Percentiles rank a stretch among this genome's conserved stretches.
phyloP scores from a whole-genome alignment of 2,329 filamentous ascomycete genomes.

The Xylariaceae sp. region DNA sequence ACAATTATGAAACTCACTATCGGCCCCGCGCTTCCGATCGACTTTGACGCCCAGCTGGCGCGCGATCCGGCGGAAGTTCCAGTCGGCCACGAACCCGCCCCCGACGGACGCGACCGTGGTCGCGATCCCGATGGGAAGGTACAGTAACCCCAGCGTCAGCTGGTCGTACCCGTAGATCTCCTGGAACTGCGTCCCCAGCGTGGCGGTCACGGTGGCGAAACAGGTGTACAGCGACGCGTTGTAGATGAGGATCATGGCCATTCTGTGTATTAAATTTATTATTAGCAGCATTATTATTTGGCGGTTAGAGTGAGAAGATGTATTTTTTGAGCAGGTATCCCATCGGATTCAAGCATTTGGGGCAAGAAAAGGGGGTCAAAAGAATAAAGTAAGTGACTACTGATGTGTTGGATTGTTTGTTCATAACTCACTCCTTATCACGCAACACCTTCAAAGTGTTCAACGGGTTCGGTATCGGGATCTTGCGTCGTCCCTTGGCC shows the following conservation, averaged over 20 bases:
- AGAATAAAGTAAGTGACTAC: background rate
- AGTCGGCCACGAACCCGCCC: conserved; percentile 56
- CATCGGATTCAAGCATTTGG: background rate
- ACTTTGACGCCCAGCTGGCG: conserved; percentile 55
- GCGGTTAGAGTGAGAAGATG: background rate
- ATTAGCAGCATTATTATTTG: conserved; percentile 2
- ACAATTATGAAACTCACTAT: conserved; percentile 28
- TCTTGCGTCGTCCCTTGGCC: conserved; percentile 34
- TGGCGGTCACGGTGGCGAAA: conserved; percentile 50
- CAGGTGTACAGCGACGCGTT: conserved; percentile 51
- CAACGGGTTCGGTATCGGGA: conserved; percentile 53
- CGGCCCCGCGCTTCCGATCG: conserved; percentile 50
- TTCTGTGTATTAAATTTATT: conserved; percentile 37
- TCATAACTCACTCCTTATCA: conserved; percentile 37
- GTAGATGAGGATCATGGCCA: conserved; percentile 48
- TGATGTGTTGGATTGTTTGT: background rate
- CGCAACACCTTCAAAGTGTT: conserved; percentile 48
- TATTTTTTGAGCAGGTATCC: background rate
- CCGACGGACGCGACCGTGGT: conserved; percentile 43
- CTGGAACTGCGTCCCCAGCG: conserved; percentile 47
- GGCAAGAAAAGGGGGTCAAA: background rate
- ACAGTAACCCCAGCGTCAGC: conserved; percentile 49
- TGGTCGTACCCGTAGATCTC: conserved; percentile 47
- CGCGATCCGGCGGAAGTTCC: conserved; percentile 67
- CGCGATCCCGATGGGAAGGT: conserved; percentile 48